Evolutionary conservation across 257 asterid genomes (phyloP).

Genomic region (Solanum arcanum): DNA sequence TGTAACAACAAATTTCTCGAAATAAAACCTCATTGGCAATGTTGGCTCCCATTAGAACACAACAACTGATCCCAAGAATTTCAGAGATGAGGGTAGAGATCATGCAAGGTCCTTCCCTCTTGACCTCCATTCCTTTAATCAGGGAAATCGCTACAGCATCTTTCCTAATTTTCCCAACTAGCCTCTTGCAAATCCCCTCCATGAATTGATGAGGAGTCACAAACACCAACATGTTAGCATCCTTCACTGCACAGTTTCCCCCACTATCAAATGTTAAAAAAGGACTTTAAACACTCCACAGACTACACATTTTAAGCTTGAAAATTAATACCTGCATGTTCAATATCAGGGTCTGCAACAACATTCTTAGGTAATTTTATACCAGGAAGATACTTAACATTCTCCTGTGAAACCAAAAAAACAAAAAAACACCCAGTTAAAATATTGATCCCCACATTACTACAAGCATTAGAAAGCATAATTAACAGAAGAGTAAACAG

Average conservation of each 20-base stretch:
- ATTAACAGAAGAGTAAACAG: background rate
- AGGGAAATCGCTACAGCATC: constrained; percentile 72
- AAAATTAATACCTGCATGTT: constrained; percentile 49
- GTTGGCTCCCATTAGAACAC: constrained; percentile 91
- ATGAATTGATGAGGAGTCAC: constrained; percentile 90
- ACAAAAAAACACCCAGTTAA: background rate
- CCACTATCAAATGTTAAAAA: background rate
- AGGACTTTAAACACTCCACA: background rate
- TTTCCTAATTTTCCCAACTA: constrained; percentile 45
- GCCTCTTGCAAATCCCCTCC: constrained; percentile 74
- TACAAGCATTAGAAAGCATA: background rate
- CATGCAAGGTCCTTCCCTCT: constrained; percentile 93
- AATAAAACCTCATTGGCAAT: constrained; percentile 74
- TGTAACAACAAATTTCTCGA: background rate
- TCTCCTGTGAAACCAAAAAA: constrained; percentile 32
- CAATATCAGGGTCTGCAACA: constrained; percentile 65
- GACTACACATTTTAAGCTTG: background rate
- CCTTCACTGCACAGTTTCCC: constrained; percentile 40
- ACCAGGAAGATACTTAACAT: constrained; percentile 80
- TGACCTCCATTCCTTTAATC: constrained; percentile 86
- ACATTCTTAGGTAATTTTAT: constrained; percentile 76
- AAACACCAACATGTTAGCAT: constrained; percentile 74
- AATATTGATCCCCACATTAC: background rate
- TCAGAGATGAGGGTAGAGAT: constrained; percentile 67
- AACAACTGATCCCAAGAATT: constrained; percentile 55